Evolutionary conservation across 2,329 filamentous ascomycete genomes (phyloP), one percentile per base, ranked within the genome.

Genomic region (Pseudofabraea citricarpa): DNA sequence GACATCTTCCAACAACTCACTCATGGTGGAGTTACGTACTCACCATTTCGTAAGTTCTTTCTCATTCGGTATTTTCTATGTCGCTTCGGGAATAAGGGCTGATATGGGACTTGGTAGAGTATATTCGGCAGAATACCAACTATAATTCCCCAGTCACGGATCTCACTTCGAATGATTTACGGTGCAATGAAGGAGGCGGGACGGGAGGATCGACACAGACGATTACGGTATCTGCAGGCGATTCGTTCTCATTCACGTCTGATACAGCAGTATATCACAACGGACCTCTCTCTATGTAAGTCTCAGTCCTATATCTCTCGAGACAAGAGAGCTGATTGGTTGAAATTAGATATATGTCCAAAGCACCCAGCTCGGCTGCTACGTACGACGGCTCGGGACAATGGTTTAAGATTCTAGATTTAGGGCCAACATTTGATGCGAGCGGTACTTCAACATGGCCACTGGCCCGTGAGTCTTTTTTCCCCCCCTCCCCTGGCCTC

Each of bases 111-210:
- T n/a, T n/a, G n/a, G n/a, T n/a, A n/a, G n/a, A 61, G 18, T 71
- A 74, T 15, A 79, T 79, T 5, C 61, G 67, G n/a, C 63, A 62
- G 23, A 60, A 59, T 31, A 54, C 53, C 18, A 59, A 59, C 19
- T 77, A 80, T 56, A 70, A 73, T 39, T 67, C 81, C 48, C 68
- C 68, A 5, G 54, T 83, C 9, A 64, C 61, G 8, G 75, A 75
- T 7, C 68, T 66, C 18, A 66, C 65, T 18, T 63, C 58, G 7
- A 72, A 78, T 52, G 62, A 68, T 45, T 53, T 66, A 24, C 60
- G 70, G 37, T 74, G 70, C 58, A 73, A 74, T 57, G 61, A 64
- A 44, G 64, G 65, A 2, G 36, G 36, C 5, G n/a, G n/a, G n/a
- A 46, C 36, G 0, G 47, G 54, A 19, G 45, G 29, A 10, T 41